phyloP scores from a whole-genome alignment of 352 stramenopile species.

The Elongisporangium anandrum region DNA sequence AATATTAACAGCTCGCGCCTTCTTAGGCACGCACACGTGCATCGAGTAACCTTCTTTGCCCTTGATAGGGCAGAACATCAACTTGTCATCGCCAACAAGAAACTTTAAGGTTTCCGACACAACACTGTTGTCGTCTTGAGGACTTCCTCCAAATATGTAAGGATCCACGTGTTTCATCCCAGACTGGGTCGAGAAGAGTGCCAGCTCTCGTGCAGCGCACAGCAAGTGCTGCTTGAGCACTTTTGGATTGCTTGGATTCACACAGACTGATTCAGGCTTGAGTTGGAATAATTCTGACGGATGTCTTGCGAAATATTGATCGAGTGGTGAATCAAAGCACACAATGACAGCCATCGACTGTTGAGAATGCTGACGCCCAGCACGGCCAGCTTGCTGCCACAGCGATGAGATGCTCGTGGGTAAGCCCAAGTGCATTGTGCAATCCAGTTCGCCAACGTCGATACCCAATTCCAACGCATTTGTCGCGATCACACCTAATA shows the following conservation, averaged over 20 bases:
- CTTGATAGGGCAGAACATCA: constrained; percentile 26
- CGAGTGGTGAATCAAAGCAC: constrained; percentile 92
- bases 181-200: constrained; percentile 73
- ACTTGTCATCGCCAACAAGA: constrained; percentile 36
- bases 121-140: not conserved
- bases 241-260: constrained; percentile 85
- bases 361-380: constrained; percentile 78
- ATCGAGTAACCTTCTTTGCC: constrained; percentile 42
- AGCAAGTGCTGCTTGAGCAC: constrained; percentile 92
- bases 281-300: constrained; percentile 63
- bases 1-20: constrained; percentile 50
- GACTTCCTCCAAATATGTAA: constrained; percentile 42
- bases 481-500: constrained; percentile 95
- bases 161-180: constrained; percentile 57
- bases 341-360: constrained; percentile 92
- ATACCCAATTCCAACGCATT: constrained; percentile 97
- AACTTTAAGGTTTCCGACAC: constrained; percentile 3
- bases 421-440: constrained; percentile 95
- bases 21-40: constrained; percentile 61
- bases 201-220: constrained; percentile 91
- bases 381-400: constrained; percentile 96
- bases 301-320: constrained; percentile 89
- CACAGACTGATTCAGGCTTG: constrained; percentile 63
- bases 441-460: constrained; percentile 92
- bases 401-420: constrained; percentile 91